Evolutionary conservation across 2,329 filamentous ascomycete species (phyloP), one percentile per base, ranked within the genome.

Genomic region (Epicoccum sorghinum): DNA sequence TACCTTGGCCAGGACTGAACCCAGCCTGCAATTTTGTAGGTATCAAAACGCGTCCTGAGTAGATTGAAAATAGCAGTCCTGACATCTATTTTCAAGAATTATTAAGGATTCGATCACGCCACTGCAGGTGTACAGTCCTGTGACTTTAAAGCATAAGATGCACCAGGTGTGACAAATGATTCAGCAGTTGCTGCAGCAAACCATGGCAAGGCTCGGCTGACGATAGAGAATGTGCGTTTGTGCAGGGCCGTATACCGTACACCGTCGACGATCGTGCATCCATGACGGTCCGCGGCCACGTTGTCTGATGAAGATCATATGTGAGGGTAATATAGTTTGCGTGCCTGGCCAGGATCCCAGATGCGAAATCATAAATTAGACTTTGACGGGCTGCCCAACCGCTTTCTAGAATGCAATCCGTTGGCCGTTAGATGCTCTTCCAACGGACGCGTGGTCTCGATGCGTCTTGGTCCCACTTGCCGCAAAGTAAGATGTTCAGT

Each of bases 1-100:
- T 80, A 78, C 64, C 69, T 80, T 59, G 78, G 78, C 25, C 72
- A 66, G 53, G 65, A 60, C 49, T 74, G 61, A 69, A 46, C 44
- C 33, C 37, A 47, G 52, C 18, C 41, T 49, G 25, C 51, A 32
- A 38, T 18, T 18, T 1, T 18, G 18, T 18, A 18, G 18, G 18
- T 18, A 3, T 18, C 18, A 18, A 18, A 18, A 18, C 18, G 18
- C 18, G 18, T 18, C 18, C 18, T 18, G 18, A 18, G 18, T 3
- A 18, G 18, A 18, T 18, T 18, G 18, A 18, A 18, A 18, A 18
- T 18, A 18, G 18, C 18, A 3, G 18, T 18, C 18, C 18, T 18
- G 3, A 3, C 3, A 18, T 18, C 18, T 18, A 3, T 18, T 18
- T 2, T 18, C 18, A 18, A 18, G 18, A 3, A 18, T 18, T 18